Evolutionary conservation across 208 protist species (phyloP).

Genomic region (Naegleria lovaniensis): DNA sequence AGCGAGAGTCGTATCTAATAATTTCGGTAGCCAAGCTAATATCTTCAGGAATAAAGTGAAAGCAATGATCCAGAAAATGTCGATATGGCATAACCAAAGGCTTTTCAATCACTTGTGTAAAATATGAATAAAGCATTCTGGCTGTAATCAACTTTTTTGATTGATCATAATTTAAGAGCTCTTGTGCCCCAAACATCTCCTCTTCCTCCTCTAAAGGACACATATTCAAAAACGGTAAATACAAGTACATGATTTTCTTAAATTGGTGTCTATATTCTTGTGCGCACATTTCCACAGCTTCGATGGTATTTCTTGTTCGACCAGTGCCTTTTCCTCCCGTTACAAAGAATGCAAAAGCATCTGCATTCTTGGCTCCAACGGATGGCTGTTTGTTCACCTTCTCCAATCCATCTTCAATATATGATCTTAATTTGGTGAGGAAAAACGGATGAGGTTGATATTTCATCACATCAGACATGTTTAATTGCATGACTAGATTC

Average conservation of each 20-base stretch:
- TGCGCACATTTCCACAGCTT: background rate
- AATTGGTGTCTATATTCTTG: background rate
- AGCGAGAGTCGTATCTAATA: background rate
- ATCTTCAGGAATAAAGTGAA: background rate
- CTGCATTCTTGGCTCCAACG: background rate
- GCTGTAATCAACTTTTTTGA: background rate
- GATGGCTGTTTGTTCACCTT: background rate
- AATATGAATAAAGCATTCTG: background rate
- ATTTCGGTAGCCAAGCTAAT: background rate
- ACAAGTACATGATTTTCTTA: background rate
- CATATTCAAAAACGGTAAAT: background rate
- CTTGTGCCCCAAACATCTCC: background rate
- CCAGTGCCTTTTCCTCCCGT: background rate
- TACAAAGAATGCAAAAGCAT: background rate
- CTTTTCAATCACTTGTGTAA: background rate
- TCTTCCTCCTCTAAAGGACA: background rate
- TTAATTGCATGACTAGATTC: background rate
- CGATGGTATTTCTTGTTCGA: background rate
- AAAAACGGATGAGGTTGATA: background rate
- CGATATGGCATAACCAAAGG: background rate
- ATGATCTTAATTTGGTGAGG: background rate
- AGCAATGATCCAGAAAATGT: background rate
- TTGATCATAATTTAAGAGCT: background rate
- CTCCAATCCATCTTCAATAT: background rate
- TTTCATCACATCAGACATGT: background rate